A percentile compares a stretch with the other conserved stretches of the same genome.
Evolutionary conservation across 1,284 basidiomycete species (phyloP).

Genomic region (Ceratobasidium sp.): DNA sequence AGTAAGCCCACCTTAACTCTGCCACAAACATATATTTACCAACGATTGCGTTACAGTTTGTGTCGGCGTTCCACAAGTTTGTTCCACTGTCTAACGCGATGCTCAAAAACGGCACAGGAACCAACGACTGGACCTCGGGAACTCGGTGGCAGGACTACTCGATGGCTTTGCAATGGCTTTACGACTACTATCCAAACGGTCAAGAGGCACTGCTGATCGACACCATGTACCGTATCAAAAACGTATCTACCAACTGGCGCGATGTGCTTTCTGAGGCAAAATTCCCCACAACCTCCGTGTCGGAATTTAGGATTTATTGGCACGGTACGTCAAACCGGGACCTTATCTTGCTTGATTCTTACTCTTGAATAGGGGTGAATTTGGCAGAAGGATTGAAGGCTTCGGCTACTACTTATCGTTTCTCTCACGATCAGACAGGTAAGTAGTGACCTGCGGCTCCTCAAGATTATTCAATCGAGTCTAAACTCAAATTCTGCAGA

Average conservation of each 20-base stretch:
- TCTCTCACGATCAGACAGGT: conserved; percentile 68
- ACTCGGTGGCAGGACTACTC: conserved; percentile 38
- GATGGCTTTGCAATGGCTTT: conserved; percentile 34
- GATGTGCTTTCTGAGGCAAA: conserved; percentile 29
- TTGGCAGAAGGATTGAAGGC: conserved; percentile 70
- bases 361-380: conserved; percentile 55
- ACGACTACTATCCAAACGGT: conserved; percentile 24
- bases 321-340: conserved; percentile 20
- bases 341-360: background rate
- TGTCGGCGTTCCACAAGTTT: conserved; percentile 40
- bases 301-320: conserved; percentile 30
- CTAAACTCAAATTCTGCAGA: conserved; percentile 53
- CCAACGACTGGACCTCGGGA: conserved; percentile 27
- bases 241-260: conserved; percentile 20
- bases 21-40: background rate
- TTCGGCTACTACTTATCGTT: conserved; percentile 64
- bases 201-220: conserved; percentile 21
- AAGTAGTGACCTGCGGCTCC: background rate
- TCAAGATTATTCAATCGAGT: background rate
- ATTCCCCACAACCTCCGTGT: conserved; percentile 22
- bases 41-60: conserved; percentile 12
- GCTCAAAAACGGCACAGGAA: conserved; percentile 25
- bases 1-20: background rate
- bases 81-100: conserved; percentile 33
- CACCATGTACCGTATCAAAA: conserved; percentile 39